These are phyloP conservation scores for Beauveria brongniartii DNA, from an alignment of 2,329 filamentous ascomycete genomes.

Conservation along the genomic window DNA sequence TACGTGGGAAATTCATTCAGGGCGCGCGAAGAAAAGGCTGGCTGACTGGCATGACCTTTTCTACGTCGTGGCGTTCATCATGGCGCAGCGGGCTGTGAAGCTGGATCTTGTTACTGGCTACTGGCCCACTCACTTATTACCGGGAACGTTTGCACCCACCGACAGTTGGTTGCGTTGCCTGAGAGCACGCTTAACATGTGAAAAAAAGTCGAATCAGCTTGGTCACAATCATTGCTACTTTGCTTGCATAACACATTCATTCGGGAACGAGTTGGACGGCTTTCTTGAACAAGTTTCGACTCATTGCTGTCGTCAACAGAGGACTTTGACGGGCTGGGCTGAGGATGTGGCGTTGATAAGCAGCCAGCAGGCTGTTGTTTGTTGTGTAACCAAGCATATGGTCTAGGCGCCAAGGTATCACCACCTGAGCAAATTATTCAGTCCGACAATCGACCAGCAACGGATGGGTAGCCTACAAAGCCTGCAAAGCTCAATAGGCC, in stretches of 20 bases:
- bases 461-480: neutral
- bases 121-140: neutral
- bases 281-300: neutral
- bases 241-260: neutral
- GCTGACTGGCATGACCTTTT: neutral
- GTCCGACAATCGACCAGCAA: neutral
- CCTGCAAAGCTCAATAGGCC: neutral
- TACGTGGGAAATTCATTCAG: neutral
- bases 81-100: constrained; percentile 4
- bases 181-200: too few relatives aligned
- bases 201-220: too few relatives aligned
- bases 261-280: neutral
- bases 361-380: neutral
- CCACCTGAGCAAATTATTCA: neutral
- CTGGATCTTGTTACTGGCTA: neutral
- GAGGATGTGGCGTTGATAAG: neutral
- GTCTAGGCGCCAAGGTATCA: constrained; percentile 1
- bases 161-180: too few relatives aligned
- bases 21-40: too few relatives aligned
- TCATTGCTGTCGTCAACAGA: neutral
- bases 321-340: neutral
- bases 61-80: neutral
- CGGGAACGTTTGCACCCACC: too few relatives aligned
- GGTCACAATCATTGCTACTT: too few relatives aligned
- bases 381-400: neutral